Conservation (phyloP, 805 yeast species). For the Saccharomycopsis babjevae region DNA sequence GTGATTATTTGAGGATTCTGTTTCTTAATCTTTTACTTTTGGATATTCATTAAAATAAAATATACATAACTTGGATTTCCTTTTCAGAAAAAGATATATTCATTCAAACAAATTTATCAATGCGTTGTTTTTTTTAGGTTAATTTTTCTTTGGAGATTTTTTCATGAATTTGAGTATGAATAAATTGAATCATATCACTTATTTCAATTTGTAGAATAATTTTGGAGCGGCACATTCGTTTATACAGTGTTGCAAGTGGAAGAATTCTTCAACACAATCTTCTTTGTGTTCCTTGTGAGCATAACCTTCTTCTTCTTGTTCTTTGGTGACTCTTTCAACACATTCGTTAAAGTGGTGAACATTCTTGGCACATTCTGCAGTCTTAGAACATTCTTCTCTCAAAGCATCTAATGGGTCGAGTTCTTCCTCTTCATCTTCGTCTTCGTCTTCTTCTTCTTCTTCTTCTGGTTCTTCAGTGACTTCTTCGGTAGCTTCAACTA, state of each 20-base stretch:
- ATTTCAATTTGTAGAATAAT: conserved; percentile 78
- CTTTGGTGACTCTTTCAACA: conserved; percentile 87
- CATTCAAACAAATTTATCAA: neutral
- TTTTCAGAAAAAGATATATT: neutral
- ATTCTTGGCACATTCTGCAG: conserved; percentile 57
- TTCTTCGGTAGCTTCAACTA: conserved; percentile 22
- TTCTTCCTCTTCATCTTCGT: conserved; percentile 58
- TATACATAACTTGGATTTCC: neutral
- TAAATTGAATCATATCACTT: conserved; percentile 21
- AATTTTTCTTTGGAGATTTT: neutral
- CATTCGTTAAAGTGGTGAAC: conserved; percentile 91
- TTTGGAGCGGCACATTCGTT: conserved; percentile 89
- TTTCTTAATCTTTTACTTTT: neutral
- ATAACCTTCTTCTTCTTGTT: conserved; percentile 75
- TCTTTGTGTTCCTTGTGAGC: conserved; percentile 77
- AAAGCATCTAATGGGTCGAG: conserved; percentile 57
- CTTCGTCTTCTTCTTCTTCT: conserved; percentile 49
- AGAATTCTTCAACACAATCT: conserved; percentile 96
- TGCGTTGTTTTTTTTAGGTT: neutral
- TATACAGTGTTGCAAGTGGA: conserved; percentile 91
- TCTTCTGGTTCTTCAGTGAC: conserved; percentile 28
- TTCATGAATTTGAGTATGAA: neutral
- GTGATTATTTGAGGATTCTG: neutral
- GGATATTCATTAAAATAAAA: neutral
- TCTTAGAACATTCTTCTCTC: conserved; percentile 58